Evolutionary conservation across 345 rosid genomes (phyloP).

Genomic region (Populus nigra): DNA sequence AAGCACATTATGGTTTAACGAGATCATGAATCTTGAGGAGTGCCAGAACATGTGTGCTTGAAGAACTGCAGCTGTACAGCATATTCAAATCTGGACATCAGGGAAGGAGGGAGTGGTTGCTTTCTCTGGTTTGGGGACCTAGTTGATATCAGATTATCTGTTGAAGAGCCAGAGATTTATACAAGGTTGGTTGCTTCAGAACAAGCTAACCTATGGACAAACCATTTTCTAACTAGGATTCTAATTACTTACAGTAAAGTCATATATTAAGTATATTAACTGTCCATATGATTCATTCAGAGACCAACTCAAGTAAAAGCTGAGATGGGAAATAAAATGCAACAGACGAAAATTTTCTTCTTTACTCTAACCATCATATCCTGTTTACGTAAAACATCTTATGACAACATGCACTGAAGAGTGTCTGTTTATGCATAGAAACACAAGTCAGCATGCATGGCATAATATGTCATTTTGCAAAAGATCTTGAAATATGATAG

Average conservation of each 20-base stretch:
- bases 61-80: constrained; percentile 3
- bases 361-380: too few relatives aligned
- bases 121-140: constrained; percentile 8
- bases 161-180: neutral
- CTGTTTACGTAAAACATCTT: neutral
- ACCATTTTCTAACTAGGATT: neutral
- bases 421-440: neutral
- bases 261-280: neutral
- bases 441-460: too few relatives aligned
- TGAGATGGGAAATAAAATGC: neutral
- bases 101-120: constrained; percentile 13
- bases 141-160: neutral
- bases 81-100: constrained; percentile 3
- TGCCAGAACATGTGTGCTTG: constrained; percentile 1
- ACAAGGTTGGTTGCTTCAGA: constrained; percentile 1
- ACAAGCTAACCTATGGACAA: too few relatives aligned
- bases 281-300: neutral
- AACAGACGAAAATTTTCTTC: neutral
- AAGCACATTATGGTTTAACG: neutral
- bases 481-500: too few relatives aligned
- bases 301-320: neutral
- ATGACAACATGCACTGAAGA: neutral
- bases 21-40: neutral
- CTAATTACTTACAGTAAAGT: neutral
- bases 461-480: too few relatives aligned